Conservation (phyloP, 2,329 filamentous ascomycete genomes). For the Drechslerella stenobrocha region DNA sequence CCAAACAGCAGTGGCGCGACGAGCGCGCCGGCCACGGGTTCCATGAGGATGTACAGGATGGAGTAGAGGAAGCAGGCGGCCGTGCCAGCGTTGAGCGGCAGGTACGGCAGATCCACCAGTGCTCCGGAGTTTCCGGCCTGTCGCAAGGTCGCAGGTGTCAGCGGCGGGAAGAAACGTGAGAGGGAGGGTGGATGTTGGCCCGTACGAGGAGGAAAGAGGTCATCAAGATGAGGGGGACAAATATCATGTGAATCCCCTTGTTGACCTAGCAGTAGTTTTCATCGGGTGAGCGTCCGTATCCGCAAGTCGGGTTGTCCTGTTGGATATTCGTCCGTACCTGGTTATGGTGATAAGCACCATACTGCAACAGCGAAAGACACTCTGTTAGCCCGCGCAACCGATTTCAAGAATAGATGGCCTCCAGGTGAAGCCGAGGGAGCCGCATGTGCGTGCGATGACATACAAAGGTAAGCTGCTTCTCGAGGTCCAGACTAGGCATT, state of each 20-base stretch:
- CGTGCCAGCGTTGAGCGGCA: slow-evolving; percentile 68
- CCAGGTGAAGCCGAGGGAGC: not conserved
- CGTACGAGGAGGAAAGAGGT: slow-evolving; percentile 72
- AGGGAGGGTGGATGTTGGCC: slow-evolving; percentile 53
- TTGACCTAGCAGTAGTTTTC: slow-evolving; percentile 63
- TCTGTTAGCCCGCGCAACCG: slow-evolving; percentile 11
- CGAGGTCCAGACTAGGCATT: slow-evolving; percentile 66
- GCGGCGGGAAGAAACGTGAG: slow-evolving; percentile 41
- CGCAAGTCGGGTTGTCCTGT: slow-evolving; percentile 7
- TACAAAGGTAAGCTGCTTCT: slow-evolving; percentile 82
- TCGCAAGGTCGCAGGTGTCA: slow-evolving; percentile 11
- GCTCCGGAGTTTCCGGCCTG: slow-evolving; percentile 67
- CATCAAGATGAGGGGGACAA: slow-evolving; percentile 74
- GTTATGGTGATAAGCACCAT: slow-evolving; percentile 82
- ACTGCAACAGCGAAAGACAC: slow-evolving; percentile 60
- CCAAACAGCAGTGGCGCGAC: slow-evolving; percentile 75
- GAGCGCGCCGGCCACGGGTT: slow-evolving; percentile 83
- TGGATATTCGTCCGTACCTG: slow-evolving; percentile 55
- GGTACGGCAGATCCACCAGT: slow-evolving; percentile 68
- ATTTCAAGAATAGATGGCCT: slow-evolving; percentile 3
- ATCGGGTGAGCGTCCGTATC: too few relatives aligned
- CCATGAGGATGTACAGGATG: slow-evolving; percentile 82
- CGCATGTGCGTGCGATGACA: slow-evolving; percentile 55
- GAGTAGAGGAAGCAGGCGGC: slow-evolving; percentile 70
- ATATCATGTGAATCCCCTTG: slow-evolving; percentile 75